A percentile compares a stretch with the other conserved stretches of the same genome.
These are phyloP conservation scores for Kuraishia borneana DNA, from an alignment of 805 yeast genomes.

Conservation along the genomic window DNA sequence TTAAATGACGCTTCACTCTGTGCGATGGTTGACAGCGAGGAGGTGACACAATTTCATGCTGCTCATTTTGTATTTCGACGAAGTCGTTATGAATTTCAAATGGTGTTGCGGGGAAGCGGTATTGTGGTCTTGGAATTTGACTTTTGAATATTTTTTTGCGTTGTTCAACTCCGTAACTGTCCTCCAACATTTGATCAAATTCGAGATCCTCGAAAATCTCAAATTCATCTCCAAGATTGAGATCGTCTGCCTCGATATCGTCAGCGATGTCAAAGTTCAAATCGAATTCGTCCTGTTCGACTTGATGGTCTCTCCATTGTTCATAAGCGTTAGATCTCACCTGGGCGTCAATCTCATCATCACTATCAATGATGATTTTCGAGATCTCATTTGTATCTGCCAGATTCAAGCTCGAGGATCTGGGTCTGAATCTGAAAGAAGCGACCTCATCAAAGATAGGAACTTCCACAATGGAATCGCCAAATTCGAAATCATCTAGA, in stretches of 20 bases:
- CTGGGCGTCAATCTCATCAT: constrained; percentile 23
- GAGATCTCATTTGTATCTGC: too few species aligned
- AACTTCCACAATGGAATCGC: constrained; percentile 7
- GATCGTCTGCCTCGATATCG: neutral
- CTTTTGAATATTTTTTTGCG: neutral
- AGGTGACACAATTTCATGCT: too few species aligned
- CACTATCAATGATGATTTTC: neutral
- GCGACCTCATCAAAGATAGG: constrained; percentile 14
- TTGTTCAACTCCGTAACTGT: neutral
- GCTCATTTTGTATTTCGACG: constrained; percentile 1
- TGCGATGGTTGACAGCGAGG: too few species aligned
- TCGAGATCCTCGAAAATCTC: constrained; percentile 2
- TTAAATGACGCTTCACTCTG: constrained; percentile 18
- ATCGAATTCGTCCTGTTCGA: constrained; percentile 2
- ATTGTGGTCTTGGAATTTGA: constrained; percentile 1
- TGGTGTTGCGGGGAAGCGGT: neutral
- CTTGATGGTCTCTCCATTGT: constrained; percentile 2
- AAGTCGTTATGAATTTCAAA: neutral
- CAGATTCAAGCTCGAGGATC: neutral
- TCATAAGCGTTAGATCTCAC: constrained; percentile 13
- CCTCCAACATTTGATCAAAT: constrained; percentile 1
- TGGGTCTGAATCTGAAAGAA: constrained; percentile 10
- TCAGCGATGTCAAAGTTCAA: constrained; percentile 10
- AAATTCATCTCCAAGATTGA: neutral
- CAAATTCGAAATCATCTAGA: constrained; percentile 17